Conservation (phyloP, 306 rosid species). For the Neltuma alba region DNA sequence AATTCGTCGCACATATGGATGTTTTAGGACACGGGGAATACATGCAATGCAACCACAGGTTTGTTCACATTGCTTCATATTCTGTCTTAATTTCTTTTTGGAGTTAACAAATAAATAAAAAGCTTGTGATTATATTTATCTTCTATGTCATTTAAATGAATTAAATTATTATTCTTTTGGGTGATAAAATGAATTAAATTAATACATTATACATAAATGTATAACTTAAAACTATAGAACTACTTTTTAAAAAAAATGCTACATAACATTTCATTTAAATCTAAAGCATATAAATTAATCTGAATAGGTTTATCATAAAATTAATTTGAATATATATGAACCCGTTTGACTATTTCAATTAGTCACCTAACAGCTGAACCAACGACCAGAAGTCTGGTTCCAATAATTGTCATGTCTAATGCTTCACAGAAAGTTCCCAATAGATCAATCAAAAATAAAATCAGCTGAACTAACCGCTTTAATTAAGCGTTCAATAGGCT, state of each 20-base stretch:
- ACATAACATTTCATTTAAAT: not conserved
- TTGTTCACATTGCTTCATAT: not conserved
- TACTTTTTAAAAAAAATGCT: not conserved
- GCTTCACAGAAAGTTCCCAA: conserved; percentile 10
- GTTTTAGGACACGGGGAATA: not conserved
- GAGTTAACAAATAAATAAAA: not conserved
- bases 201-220: not conserved
- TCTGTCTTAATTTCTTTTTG: not conserved
- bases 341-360: not conserved
- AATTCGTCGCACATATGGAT: not conserved
- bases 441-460: conserved; percentile 28
- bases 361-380: not conserved
- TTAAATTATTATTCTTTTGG: too few relatives aligned
- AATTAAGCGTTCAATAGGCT: conserved; percentile 87
- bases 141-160: not conserved
- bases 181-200: too few relatives aligned
- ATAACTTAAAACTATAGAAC: not conserved
- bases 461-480: conserved; percentile 72
- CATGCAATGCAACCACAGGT: not conserved
- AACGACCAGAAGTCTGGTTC: not conserved
- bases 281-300: not conserved
- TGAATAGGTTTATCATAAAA: too few relatives aligned
- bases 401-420: not conserved
- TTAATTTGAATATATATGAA: not conserved
- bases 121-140: not conserved